Base-by-base conservation (phyloP, 345 rosid species). In the Trapa bicornis region DNA sequence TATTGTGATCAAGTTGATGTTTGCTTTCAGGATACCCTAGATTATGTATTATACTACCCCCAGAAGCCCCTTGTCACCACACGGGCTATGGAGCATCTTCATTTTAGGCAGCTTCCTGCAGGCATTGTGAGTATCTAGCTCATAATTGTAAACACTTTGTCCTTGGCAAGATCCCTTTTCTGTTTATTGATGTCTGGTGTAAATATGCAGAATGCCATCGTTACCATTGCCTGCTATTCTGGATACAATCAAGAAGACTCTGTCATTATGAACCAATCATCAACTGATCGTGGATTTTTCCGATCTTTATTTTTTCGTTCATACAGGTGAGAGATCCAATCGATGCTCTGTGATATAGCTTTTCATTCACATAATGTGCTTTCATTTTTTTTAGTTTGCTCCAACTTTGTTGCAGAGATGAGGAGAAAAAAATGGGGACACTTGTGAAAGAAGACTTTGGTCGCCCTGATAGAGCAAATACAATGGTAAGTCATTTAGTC, bases 191-290 rank as follows among this genome's bases (percentile, higher is more conserved):
- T 35, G 42, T 29, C 2, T 14, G 45, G 35, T 48, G 35, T 65
- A 73, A 58, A 79, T 69, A 61, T 64, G 65, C 74, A 94, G 97
- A 94, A 94, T 83, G 99, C 99, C 47, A 94, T 91, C 81, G 97
- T 91, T 35, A 95, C 97, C 60, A 91, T 94, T 72, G 80, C 96
- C 70, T 94, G 99, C 82, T 94, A 94, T 73, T 91, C 99, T 70
- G 99, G 99, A 58, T 94, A 91, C 73, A 94, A 94, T 80, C 99
- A 91, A 85, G 99, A 94, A 84, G 99, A 94, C 80, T 94, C 99
- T 67, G 96, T 94, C 75, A 94, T 94, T 68, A 94, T 94, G 99
- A 94, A 91, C 53, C 97, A 94, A 74, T 94, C 99, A 6, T 94
- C 99, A 38, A 80, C 89, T 70, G 99, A 93, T 68, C 94, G 99